These are phyloP conservation scores for Smallanthus sonchifolius DNA, from an alignment of 129 eudicot species.

Conservation along the genomic window DNA sequence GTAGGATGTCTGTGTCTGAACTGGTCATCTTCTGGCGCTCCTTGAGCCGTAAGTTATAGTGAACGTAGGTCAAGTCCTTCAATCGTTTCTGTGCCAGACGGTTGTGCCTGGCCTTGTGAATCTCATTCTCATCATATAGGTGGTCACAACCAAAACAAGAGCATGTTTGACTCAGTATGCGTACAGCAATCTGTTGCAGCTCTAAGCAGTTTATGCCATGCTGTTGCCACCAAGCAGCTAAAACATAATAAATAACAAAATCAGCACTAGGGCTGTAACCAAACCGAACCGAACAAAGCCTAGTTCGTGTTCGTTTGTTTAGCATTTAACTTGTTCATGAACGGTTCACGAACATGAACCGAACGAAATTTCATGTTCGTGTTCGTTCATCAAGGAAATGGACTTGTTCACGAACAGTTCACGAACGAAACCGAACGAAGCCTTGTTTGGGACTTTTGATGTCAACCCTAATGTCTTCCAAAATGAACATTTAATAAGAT, in stretches of 20 bases:
- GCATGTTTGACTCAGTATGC: slow-evolving; percentile 92
- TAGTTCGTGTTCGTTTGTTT: no score
- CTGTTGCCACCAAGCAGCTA: slow-evolving; percentile 99
- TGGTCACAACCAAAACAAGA: slow-evolving; percentile 92
- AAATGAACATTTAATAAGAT: no score
- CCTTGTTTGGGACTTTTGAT: no score
- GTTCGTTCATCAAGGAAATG: no score
- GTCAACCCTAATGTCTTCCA: no score
- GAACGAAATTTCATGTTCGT: no score
- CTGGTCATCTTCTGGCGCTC: slow-evolving; percentile 73
- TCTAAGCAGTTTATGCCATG: slow-evolving; percentile 95
- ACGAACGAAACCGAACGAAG: no score
- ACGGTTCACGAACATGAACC: no score
- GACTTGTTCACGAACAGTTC: no score
- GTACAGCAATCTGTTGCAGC: slow-evolving; percentile 80
- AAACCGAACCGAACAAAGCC: no score
- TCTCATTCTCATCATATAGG: slow-evolving; percentile 79
- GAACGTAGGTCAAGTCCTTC: slow-evolving; percentile 61
- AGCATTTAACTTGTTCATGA: no score
- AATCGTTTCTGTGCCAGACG: slow-evolving; percentile 58
- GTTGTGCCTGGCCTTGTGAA: slow-evolving; percentile 51
- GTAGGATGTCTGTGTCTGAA: slow-evolving; percentile 49
- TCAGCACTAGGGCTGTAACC: no score
- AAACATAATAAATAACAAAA: slow-evolving; percentile 13
- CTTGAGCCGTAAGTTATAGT: slow-evolving; percentile 82